Evolutionary conservation across 768 basidiomycete genomes (phyloP).

Genomic region (Mycena galopus): DNA sequence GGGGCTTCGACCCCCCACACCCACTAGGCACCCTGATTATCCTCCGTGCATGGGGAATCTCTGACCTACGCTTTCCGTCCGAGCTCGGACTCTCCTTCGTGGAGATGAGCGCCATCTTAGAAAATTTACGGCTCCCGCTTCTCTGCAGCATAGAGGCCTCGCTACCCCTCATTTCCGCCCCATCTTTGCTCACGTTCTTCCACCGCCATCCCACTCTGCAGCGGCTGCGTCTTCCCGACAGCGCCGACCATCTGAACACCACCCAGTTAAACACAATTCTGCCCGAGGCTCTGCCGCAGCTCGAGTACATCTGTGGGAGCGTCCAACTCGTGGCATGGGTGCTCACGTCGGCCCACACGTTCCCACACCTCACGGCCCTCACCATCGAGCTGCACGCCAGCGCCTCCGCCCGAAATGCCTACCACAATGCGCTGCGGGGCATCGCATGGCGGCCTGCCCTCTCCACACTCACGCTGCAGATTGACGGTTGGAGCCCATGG

Average conservation of each 20-base stretch:
- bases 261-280: neutral
- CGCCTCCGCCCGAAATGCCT: neutral
- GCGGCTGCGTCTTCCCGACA: neutral
- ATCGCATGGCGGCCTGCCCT: neutral
- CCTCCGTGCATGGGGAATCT: neutral
- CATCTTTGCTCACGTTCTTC: neutral
- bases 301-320: constrained; percentile 10
- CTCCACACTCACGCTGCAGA: neutral
- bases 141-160: neutral
- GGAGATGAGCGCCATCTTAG: constrained; percentile 4
- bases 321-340: constrained; percentile 2
- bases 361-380: neutral
- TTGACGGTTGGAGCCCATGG: neutral
- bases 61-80: constrained; percentile 7
- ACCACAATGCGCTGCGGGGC: neutral
- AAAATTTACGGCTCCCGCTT: neutral
- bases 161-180: neutral
- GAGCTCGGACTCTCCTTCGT: neutral
- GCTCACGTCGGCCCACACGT: neutral
- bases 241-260: neutral
- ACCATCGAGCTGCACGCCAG: neutral
- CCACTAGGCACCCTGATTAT: constrained; percentile 11
- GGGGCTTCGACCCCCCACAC: neutral
- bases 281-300: constrained; percentile 1
- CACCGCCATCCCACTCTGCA: constrained; percentile 4